A percentile compares a stretch with the other conserved stretches of the same genome.
Evolutionary conservation across 1,284 basidiomycete genomes (phyloP).

Genomic region (Athelia sp.): DNA sequence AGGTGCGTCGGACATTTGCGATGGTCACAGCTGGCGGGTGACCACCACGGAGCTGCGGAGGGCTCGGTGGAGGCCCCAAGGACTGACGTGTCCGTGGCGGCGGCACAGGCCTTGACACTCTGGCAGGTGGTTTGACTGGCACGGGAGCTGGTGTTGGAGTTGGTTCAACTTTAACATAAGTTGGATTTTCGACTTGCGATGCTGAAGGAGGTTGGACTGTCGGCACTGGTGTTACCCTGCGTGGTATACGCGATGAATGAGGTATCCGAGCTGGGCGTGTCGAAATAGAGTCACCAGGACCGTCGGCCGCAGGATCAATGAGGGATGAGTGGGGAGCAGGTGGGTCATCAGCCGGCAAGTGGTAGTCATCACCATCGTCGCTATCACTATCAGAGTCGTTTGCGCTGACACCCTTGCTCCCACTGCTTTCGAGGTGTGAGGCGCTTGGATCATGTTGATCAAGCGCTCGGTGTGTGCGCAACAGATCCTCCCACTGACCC

Average conservation of each 20-base stretch:
- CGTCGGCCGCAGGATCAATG: too few species aligned
- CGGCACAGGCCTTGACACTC: neutral
- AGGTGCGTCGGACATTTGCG: too few species aligned
- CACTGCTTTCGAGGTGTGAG: neutral
- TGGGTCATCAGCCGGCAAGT: neutral
- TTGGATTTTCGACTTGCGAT: neutral
- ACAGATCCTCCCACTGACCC: neutral
- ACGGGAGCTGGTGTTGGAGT: neutral
- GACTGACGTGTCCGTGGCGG: neutral
- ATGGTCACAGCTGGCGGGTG: neutral
- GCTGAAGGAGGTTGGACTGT: too few species aligned
- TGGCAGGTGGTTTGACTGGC: neutral
- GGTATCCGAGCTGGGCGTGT: neutral
- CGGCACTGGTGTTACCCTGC: too few species aligned
- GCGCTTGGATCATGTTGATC: neutral
- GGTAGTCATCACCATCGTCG: neutral
- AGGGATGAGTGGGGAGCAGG: neutral
- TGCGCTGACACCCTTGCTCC: neutral
- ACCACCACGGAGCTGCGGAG: neutral
- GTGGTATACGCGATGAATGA: too few species aligned
- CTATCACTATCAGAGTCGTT: neutral
- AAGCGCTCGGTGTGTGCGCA: neutral
- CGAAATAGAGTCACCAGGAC: conserved; percentile 1
- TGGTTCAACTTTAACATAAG: neutral
- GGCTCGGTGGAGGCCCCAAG: neutral